Conservation (phyloP, 1,284 basidiomycete genomes). For the Thecaphora frezii region DNA sequence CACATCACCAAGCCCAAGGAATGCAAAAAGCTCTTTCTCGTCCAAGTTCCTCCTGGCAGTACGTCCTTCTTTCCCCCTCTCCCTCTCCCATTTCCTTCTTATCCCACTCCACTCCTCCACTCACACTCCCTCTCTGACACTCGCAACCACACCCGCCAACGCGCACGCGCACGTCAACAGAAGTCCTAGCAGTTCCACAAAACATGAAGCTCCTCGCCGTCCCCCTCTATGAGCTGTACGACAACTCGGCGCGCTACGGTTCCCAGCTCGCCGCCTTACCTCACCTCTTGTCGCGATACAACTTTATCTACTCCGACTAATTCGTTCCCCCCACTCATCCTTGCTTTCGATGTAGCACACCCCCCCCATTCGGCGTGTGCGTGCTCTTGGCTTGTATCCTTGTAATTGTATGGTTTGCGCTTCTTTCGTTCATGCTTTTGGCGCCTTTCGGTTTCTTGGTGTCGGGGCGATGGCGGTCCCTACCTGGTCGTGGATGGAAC, state of each 20-base stretch:
- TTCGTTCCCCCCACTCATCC: no score
- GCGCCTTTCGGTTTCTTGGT: no score
- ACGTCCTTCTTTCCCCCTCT: constrained; percentile 56
- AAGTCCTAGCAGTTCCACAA: constrained; percentile 90
- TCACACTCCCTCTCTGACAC: no score
- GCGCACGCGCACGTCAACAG: constrained; percentile 62
- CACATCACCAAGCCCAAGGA: constrained; percentile 98
- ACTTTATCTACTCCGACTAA: constrained; percentile 58
- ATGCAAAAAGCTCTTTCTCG: constrained; percentile 92
- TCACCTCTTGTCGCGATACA: constrained; percentile 82
- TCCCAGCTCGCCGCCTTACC: constrained; percentile 93
- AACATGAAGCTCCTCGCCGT: constrained; percentile 95
- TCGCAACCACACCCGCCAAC: neutral
- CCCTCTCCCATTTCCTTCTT: neutral
- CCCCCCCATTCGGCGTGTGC: no score
- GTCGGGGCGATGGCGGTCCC: no score
- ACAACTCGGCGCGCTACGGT: constrained; percentile 87
- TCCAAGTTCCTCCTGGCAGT: constrained; percentile 93
- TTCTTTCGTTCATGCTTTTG: no score
- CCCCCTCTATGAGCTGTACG: constrained; percentile 93
- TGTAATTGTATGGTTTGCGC: no score
- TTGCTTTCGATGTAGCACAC: no score
- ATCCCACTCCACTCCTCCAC: neutral
- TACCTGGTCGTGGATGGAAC: no score
- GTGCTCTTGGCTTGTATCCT: no score